Base-by-base conservation (phyloP, 345 rosid genomes). In the Lumnitzera racemosa region DNA sequence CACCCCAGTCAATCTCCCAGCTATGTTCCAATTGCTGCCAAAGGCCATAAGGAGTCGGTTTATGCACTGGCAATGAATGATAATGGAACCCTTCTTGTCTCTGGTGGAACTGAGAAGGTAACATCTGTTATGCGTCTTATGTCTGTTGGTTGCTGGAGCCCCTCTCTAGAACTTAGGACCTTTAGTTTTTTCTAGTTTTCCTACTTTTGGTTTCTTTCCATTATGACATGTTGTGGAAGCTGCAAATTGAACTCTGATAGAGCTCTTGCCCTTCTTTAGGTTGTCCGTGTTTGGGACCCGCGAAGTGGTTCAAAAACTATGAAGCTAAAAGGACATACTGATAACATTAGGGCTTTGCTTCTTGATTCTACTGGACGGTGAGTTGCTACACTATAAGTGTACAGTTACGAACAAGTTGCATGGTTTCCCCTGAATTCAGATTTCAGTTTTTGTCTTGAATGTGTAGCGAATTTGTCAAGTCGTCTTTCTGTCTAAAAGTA, bases 81-180 rank as follows among this genome's bases (percentile, higher is more conserved):
- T 71, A 81, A 81, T 59, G 98, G 95, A 64, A 72, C 84, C 49
- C 73, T 83, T 80, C 99, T 95, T 64, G 96, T 95, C 56, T 95
- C 99, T 67, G 99, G 99, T 73, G 99, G 99, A 65, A 95, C 97
- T 23, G 97, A 95, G 81, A 90, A 90, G 97, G 97, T 90, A 83
- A 62, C 49, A 20, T 68, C 27, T 51, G 53, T 15, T n/a, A 16
- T 49, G 17, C 52, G 48, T 27, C 15, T 60, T 60, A 14, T 60
- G 43, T 24, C 24, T 54, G 5, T 23, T 9, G 11, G 11, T 36
- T 36, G 43, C 43, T 36, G 43, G 43, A 36, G 43, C 43, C 43
- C 43, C 11, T 36, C 43, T 9, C 43, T 36, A 36, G 43, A 36
- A 4, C 43, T 5, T 36, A 36, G 43, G 43, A 9, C 11, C 10